phyloP scores from a whole-genome alignment of 768 basidiomycete species.

The Amanita muscaria region DNA sequence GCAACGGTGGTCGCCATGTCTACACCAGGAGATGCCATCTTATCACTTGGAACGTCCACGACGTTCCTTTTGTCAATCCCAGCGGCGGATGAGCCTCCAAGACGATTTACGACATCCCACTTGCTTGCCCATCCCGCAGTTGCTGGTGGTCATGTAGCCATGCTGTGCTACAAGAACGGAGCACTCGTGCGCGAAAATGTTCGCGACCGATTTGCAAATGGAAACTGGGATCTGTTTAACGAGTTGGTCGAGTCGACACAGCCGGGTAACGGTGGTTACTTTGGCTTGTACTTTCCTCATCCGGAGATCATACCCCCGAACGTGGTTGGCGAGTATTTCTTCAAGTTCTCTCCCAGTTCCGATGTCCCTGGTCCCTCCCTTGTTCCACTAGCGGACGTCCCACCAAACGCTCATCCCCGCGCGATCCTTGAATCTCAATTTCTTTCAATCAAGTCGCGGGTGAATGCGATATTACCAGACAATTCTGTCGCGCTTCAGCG shows the following conservation, averaged over 20 bases:
- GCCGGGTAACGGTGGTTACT: constrained; percentile 48
- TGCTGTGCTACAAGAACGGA: constrained; percentile 91
- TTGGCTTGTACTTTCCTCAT: constrained; percentile 76
- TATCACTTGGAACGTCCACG: constrained; percentile 85
- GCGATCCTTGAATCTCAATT: constrained; percentile 83
- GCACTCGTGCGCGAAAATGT: constrained; percentile 75
- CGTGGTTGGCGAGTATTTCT: constrained; percentile 65
- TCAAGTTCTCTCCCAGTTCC: constrained; percentile 19
- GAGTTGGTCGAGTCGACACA: constrained; percentile 44
- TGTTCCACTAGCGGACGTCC: constrained; percentile 29
- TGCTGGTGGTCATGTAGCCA: constrained; percentile 62
- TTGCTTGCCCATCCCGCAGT: constrained; percentile 63
- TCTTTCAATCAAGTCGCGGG: constrained; percentile 67
- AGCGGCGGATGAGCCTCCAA: constrained; percentile 52
- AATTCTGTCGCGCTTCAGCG: constrained; percentile 48
- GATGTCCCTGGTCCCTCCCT: constrained; percentile 14
- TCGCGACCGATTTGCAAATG: constrained; percentile 51
- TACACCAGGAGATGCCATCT: constrained; percentile 70
- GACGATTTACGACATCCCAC: constrained; percentile 67
- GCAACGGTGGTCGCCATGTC: constrained; percentile 71
- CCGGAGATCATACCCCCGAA: constrained; percentile 83
- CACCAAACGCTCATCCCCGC: constrained; percentile 48
- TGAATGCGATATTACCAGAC: constrained; percentile 56
- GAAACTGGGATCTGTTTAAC: constrained; percentile 66
- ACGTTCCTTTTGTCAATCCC: constrained; percentile 77